Percentiles rank a stretch among this genome's conserved stretches.
Evolutionary conservation across 2,329 filamentous ascomycete species (phyloP).

Genomic region (Knufia fluminis): DNA sequence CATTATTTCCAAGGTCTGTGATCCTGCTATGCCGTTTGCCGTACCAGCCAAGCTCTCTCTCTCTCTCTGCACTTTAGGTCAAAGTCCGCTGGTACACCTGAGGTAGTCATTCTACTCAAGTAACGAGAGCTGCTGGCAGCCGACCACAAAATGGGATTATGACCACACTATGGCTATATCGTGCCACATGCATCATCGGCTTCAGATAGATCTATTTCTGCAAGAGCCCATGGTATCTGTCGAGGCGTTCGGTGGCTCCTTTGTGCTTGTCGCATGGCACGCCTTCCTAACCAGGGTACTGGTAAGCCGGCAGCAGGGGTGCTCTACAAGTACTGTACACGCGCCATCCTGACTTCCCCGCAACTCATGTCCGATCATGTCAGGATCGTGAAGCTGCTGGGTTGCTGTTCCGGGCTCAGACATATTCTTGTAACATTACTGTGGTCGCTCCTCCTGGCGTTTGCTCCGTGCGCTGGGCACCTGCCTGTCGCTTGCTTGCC

Average conservation of each 20-base stretch:
- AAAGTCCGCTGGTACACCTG: background rate
- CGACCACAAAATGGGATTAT: background rate
- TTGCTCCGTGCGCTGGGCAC: background rate
- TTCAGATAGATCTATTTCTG: too few relatives aligned
- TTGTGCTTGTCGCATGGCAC: background rate
- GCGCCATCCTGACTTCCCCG: too few relatives aligned
- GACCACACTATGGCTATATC: background rate
- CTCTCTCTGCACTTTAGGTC: background rate
- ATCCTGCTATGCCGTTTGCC: background rate
- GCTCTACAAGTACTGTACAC: too few relatives aligned
- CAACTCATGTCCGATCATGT: background rate
- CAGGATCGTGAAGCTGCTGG: background rate
- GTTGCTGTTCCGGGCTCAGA: background rate
- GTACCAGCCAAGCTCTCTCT: background rate
- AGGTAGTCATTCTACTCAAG: background rate
- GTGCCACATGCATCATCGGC: background rate
- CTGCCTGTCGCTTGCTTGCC: background rate
- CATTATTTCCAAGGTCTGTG: background rate
- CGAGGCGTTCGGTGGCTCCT: too few relatives aligned
- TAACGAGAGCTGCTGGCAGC: background rate
- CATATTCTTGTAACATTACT: background rate
- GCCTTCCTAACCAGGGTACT: background rate
- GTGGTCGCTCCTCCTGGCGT: background rate
- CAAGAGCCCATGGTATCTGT: too few relatives aligned
- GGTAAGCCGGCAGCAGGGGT: too few relatives aligned